phyloP scores from a whole-genome alignment of 257 asterid genomes.

The Penstemon newberryi region DNA sequence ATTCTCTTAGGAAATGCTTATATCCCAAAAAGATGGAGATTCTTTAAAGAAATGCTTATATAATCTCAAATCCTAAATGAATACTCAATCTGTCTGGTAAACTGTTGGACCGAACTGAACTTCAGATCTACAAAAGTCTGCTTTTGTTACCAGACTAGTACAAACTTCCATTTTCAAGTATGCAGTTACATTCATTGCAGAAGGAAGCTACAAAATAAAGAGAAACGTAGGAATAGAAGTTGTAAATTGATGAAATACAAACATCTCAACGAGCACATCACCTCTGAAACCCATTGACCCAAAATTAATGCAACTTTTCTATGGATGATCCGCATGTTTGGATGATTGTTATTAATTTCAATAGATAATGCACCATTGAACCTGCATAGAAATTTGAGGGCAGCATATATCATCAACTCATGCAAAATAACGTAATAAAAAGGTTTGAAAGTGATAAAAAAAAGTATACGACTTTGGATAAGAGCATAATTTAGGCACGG shows the following conservation, averaged over 20 bases:
- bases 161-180: slow-evolving; percentile 19
- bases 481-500: slow-evolving; percentile 11
- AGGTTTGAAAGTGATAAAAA: slow-evolving; percentile 9
- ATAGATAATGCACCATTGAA: slow-evolving; percentile 85
- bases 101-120: slow-evolving; percentile 11
- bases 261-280: slow-evolving; percentile 32
- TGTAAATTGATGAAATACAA: slow-evolving; percentile 15
- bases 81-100: slow-evolving; percentile 20
- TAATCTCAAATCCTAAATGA: slow-evolving; percentile 2
- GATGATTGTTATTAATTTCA: slow-evolving; percentile 80
- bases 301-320: slow-evolving; percentile 92
- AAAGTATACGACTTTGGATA: not conserved
- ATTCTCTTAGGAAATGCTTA: slow-evolving; percentile 12
- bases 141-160: slow-evolving; percentile 9
- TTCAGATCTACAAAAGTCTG: slow-evolving; percentile 20
- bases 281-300: slow-evolving; percentile 99
- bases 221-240: slow-evolving; percentile 17
- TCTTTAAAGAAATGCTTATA: slow-evolving; percentile 15
- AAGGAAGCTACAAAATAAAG: slow-evolving; percentile 14
- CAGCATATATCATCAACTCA: slow-evolving; percentile 23
- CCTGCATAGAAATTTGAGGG: slow-evolving; percentile 51
- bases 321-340: slow-evolving; percentile 91
- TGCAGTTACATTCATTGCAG: slow-evolving; percentile 20
- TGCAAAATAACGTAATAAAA: not conserved
- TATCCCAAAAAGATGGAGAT: slow-evolving; percentile 12